A percentile compares a stretch with the other conserved stretches of the same genome.
Conservation (phyloP, 2,329 filamentous ascomycete genomes). For the Cytospora paraplurivora region DNA sequence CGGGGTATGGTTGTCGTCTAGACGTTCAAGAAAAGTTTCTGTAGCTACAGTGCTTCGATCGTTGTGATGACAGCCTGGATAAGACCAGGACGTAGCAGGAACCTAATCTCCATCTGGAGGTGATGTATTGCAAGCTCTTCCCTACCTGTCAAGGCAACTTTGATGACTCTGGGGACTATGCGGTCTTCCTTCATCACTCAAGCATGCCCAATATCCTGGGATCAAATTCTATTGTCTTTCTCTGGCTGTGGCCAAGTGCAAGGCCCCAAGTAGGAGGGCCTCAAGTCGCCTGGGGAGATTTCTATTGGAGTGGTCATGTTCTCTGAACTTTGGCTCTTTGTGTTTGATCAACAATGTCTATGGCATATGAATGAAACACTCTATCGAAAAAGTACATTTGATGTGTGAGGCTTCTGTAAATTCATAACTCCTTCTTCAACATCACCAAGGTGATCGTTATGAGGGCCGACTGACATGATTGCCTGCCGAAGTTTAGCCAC, state of each 20-base stretch:
- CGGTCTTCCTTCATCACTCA: too few relatives aligned
- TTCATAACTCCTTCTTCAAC: background rate
- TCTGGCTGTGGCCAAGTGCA: background rate
- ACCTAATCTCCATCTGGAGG: background rate
- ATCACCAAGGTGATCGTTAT: background rate
- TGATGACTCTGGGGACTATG: background rate
- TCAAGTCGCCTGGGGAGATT: background rate
- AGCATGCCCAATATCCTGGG: too few relatives aligned
- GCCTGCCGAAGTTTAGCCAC: conserved; percentile 22
- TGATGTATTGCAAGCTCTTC: background rate
- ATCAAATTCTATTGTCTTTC: background rate
- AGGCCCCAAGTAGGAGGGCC: background rate
- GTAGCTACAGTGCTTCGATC: background rate
- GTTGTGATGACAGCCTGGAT: background rate
- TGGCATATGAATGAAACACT: background rate
- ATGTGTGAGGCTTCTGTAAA: background rate
- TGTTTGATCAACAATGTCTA: background rate
- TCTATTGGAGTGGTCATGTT: background rate
- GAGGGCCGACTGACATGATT: background rate
- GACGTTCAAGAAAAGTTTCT: background rate
- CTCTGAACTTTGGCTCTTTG: background rate
- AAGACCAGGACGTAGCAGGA: background rate
- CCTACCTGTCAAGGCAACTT: background rate
- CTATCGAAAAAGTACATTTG: background rate
- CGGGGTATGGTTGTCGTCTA: background rate